Base-by-base conservation (phyloP, 2,329 filamentous ascomycete species). In the Phaeophleospora eucalypticola region DNA sequence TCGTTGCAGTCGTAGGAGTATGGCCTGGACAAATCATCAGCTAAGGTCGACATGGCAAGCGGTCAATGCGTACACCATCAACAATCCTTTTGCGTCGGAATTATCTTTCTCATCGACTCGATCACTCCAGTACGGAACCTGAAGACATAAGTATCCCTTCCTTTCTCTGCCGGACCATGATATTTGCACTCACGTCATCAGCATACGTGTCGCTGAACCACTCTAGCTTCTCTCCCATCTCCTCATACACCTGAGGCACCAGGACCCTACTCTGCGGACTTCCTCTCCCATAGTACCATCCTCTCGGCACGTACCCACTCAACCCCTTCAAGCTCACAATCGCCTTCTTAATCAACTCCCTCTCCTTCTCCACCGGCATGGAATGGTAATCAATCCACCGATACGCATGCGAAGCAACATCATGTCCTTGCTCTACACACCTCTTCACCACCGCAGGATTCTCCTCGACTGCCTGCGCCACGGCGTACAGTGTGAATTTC, bases 121-220 rank as follows among this genome's bases (percentile, higher is more conserved):
- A 48, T 79, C 76, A 3, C 72, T 66, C 77, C 75, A 79, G 59
- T 79, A 79, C 0, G 77, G 77, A 2, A 80, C 43, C 47, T 49
- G 35, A 20, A 27, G 3, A 39, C n/a, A 16, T 44, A 32, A 45
- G 29, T 29, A 36, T n/a, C n/a, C n/a, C n/a, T n/a, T n/a, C n/a
- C n/a, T n/a, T n/a, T n/a, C n/a, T n/a, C n/a, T n/a, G n/a, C n/a
- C n/a, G n/a, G n/a, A n/a, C n/a, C n/a, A n/a, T n/a, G n/a, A n/a
- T n/a, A n/a, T n/a, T n/a, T 9, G 16, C 7, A 44, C 46, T 41
- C 41, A 43, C 62, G 46, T 80, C 77, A 49, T 80, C 77, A 4
- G 75, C 74, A 50, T 79, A 80, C 0, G 70, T 70, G 51, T 80
- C 77, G 14, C 65, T 68, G 16, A 70, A 67, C 73, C 75, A 80